Conservation (phyloP, 1,284 basidiomycete genomes). For the Caloboletus firmus region DNA sequence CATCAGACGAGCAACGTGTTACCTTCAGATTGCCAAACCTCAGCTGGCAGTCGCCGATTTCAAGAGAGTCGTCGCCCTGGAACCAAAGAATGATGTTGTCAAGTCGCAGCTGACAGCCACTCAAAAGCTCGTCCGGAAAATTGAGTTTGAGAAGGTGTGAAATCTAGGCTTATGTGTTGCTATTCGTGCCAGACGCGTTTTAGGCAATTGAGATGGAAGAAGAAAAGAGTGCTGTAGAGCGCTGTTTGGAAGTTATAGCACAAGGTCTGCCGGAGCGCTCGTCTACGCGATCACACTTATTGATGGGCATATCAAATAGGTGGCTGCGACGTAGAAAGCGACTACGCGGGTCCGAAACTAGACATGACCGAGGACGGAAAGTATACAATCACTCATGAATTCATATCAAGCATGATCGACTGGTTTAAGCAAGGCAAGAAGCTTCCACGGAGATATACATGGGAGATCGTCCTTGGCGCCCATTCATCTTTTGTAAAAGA, state of each 20-base stretch:
- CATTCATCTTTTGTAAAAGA: slow-evolving; percentile 76
- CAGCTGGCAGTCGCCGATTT: slow-evolving; percentile 85
- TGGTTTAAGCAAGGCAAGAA: slow-evolving; percentile 93
- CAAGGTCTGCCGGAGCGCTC: slow-evolving; percentile 52
- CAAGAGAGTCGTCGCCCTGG: slow-evolving; percentile 82
- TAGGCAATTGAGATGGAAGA: slow-evolving; percentile 90
- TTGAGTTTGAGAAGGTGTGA: slow-evolving; percentile 84
- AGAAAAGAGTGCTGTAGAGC: slow-evolving; percentile 72
- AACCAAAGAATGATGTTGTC: slow-evolving; percentile 85
- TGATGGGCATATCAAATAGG: slow-evolving; percentile 41
- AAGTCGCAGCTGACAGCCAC: slow-evolving; percentile 84
- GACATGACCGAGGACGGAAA: slow-evolving; percentile 55
- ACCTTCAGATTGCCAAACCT: slow-evolving; percentile 86
- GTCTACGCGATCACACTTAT: not conserved
- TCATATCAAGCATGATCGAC: slow-evolving; percentile 84
- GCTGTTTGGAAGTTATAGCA: slow-evolving; percentile 76
- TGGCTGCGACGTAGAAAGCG: slow-evolving; percentile 68
- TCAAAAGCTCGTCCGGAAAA: slow-evolving; percentile 84
- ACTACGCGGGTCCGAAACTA: slow-evolving; percentile 70
- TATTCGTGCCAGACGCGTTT: not conserved
- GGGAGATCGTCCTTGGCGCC: slow-evolving; percentile 94
- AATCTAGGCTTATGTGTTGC: not conserved
- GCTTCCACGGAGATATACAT: slow-evolving; percentile 84
- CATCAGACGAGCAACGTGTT: slow-evolving; percentile 83
- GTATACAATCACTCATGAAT: slow-evolving; percentile 73